These are phyloP conservation scores for Balamuthia mandrillaris DNA, from an alignment of 208 protist species.

Conservation along the genomic window DNA sequence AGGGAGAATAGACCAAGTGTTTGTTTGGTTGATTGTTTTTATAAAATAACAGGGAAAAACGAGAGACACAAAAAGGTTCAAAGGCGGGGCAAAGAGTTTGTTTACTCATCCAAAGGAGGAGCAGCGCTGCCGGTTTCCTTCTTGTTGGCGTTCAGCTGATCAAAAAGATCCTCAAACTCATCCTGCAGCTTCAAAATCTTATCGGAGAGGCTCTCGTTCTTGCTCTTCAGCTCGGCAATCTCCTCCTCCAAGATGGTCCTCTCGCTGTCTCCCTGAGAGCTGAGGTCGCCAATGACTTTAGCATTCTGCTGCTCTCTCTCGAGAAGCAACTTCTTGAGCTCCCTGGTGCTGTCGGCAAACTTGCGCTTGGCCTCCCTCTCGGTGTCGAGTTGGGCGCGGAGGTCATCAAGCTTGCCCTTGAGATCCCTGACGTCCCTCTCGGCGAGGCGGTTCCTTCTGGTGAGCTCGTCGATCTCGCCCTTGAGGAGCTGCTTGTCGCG, in stretches of 20 bases:
- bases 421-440: conserved; percentile 38
- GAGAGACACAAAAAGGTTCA: background rate
- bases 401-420: conserved; percentile 37
- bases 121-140: background rate
- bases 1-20: too few species aligned
- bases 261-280: conserved; percentile 5
- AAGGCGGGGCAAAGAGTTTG: background rate
- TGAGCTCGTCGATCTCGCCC: conserved; percentile 9
- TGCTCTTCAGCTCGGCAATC: background rate
- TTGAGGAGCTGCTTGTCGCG: conserved; percentile 46
- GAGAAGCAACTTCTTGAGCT: conserved; percentile 45
- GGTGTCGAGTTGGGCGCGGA: conserved; percentile 41
- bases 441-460: conserved; percentile 33
- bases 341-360: conserved; percentile 38
- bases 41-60: background rate
- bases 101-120: background rate
- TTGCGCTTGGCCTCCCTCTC: conserved; percentile 43
- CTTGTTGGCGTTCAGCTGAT: background rate
- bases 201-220: conserved; percentile 18
- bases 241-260: conserved; percentile 50
- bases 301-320: conserved; percentile 46
- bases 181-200: conserved; percentile 31
- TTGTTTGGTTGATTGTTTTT: background rate
- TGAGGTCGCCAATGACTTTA: conserved; percentile 8
- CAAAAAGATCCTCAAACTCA: background rate